Conservation (phyloP, 2,329 filamentous ascomycete species). For the Fusarium sp. region DNA sequence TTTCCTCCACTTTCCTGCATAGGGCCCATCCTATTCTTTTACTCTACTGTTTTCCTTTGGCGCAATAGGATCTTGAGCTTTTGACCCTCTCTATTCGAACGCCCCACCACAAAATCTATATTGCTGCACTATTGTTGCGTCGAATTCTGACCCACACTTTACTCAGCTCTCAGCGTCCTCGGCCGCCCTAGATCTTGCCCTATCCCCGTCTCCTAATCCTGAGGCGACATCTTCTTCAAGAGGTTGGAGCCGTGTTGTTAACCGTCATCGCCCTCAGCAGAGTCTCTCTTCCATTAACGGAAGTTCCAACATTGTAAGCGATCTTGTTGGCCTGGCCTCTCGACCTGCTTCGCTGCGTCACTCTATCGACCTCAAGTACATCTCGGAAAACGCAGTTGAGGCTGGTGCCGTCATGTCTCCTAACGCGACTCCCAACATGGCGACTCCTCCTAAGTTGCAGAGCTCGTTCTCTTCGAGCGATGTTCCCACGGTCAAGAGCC, state of each 20-base stretch:
- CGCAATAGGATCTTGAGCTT: slow-evolving; percentile 19
- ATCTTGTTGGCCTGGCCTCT: slow-evolving; percentile 61
- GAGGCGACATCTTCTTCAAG: slow-evolving; percentile 60
- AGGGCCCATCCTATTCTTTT: not conserved
- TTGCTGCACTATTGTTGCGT: slow-evolving; percentile 34
- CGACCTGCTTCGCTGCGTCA: slow-evolving; percentile 66
- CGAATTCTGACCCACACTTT: slow-evolving; percentile 51
- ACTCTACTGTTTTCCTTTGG: slow-evolving; percentile 1
- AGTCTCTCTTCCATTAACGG: slow-evolving; percentile 64
- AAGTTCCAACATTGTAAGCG: slow-evolving; percentile 57
- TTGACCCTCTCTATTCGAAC: slow-evolving; percentile 8
- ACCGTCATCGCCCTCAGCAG: slow-evolving; percentile 76
- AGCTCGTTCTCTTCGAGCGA: slow-evolving; percentile 93
- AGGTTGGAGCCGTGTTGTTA: slow-evolving; percentile 71
- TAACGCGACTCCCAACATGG: slow-evolving; percentile 64
- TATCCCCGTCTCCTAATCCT: slow-evolving; percentile 74
- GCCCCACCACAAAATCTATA: slow-evolving; percentile 18
- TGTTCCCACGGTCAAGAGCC: slow-evolving; percentile 84
- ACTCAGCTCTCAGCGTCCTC: slow-evolving; percentile 82
- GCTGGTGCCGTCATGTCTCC: slow-evolving; percentile 58
- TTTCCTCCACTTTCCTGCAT: slow-evolving; percentile 8
- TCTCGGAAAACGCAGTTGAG: slow-evolving; percentile 60
- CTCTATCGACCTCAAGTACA: slow-evolving; percentile 68
- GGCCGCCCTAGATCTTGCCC: slow-evolving; percentile 82
- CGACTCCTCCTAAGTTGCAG: slow-evolving; percentile 79